Evolutionary conservation across 805 yeast species (phyloP).

Genomic region (Ogataea degrootiae): DNA sequence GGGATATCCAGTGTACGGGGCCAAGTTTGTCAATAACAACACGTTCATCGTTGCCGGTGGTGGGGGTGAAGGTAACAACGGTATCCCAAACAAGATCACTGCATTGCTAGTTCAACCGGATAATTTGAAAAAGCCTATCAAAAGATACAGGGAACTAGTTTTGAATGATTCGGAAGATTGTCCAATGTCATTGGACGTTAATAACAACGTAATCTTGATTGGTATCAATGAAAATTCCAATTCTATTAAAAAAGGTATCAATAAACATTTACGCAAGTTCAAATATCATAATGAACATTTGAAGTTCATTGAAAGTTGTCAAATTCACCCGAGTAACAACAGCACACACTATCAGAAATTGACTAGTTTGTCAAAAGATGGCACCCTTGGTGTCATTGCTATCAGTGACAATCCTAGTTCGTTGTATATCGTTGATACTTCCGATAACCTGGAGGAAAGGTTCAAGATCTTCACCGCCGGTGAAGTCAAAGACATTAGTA

Average conservation of each 20-base stretch:
- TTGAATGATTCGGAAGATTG: conserved; percentile 64
- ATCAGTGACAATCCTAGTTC: conserved; percentile 63
- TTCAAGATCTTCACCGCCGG: conserved; percentile 49
- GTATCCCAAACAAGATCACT: conserved; percentile 78
- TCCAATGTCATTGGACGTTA: conserved; percentile 76
- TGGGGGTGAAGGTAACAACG: conserved; percentile 91
- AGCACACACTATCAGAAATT: conserved; percentile 61
- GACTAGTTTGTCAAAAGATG: conserved; percentile 53
- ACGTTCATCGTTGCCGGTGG: conserved; percentile 82
- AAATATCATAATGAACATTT: conserved; percentile 56
- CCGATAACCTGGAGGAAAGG: conserved; percentile 45
- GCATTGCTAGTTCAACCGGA: conserved; percentile 56
- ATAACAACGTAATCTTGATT: conserved; percentile 49
- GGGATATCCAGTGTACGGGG: conserved; percentile 80
- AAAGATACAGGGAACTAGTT: conserved; percentile 55
- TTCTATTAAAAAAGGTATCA: conserved; percentile 53
- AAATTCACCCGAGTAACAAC: conserved; percentile 44
- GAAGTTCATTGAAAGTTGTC: conserved; percentile 55
- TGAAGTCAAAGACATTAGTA: conserved; percentile 59
- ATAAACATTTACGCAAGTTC: conserved; percentile 68
- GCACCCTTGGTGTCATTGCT: conserved; percentile 61
- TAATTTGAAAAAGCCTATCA: conserved; percentile 42
- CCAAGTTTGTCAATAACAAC: conserved; percentile 58
- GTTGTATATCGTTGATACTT: conserved; percentile 54
- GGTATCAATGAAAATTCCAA: conserved; percentile 72